A percentile compares a stretch with the other conserved stretches of the same genome.
Evolutionary conservation across 495 filamentous ascomycete genomes (phyloP).

Genomic region (Filosporella fistucella): DNA sequence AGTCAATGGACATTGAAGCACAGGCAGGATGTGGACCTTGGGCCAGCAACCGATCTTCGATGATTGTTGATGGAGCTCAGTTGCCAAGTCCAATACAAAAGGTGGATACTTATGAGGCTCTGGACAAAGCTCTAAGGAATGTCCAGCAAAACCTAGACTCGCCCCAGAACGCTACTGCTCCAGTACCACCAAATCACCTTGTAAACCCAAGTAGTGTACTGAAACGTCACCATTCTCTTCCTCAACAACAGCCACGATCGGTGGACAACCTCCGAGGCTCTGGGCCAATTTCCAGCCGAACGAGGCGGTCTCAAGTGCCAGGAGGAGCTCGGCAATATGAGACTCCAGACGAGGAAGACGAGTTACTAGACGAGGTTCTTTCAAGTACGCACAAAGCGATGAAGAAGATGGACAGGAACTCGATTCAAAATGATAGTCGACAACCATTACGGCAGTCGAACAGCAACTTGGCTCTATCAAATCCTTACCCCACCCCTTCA

Average conservation of each 20-base stretch:
- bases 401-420: constrained; percentile 45
- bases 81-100: constrained; percentile 47
- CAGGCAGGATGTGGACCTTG: constrained; percentile 89
- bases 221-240: constrained; percentile 72
- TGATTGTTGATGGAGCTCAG: constrained; percentile 65
- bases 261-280: constrained; percentile 57
- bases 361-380: constrained; percentile 81
- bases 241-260: constrained; percentile 58
- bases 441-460: constrained; percentile 45
- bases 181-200: constrained; percentile 48
- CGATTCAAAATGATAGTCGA: constrained; percentile 36
- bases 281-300: constrained; percentile 76
- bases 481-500: constrained; percentile 88
- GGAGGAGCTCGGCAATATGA: constrained; percentile 83
- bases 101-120: constrained; percentile 57
- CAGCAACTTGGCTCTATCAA: constrained; percentile 58
- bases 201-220: constrained; percentile 46
- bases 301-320: constrained; percentile 72
- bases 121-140: constrained; percentile 77
- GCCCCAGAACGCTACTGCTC: constrained; percentile 41
- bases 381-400: constrained; percentile 41
- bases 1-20: constrained; percentile 81
- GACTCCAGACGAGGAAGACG: constrained; percentile 94
- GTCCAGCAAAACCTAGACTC: constrained; percentile 61
- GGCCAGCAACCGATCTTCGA: constrained; percentile 77